Evolutionary conservation across 164 flowering plant species (phyloP).

Genomic region (Sedum album): DNA sequence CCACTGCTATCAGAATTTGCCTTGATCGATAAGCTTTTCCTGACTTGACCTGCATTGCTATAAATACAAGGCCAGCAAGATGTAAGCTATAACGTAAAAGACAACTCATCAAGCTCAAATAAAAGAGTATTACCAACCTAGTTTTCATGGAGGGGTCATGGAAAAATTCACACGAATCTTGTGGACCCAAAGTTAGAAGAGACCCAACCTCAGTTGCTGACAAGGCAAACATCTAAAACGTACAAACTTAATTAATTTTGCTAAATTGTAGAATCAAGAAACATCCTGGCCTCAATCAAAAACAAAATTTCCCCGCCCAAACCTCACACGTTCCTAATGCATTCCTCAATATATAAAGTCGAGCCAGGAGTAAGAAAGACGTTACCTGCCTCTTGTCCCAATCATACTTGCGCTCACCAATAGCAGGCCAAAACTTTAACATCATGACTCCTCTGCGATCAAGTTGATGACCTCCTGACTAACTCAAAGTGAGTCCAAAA

Average conservation of each 20-base stretch:
- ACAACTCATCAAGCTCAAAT: not conserved
- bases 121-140: constrained; percentile 33
- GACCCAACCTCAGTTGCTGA: constrained; percentile 83
- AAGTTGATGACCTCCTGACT: constrained; percentile 42
- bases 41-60: constrained; percentile 89
- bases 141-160: constrained; percentile 81
- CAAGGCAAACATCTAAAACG: constrained; percentile 64
- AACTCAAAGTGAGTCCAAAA: constrained; percentile 10
- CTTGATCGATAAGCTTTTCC: constrained; percentile 60
- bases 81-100: not conserved
- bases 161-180: constrained; percentile 72
- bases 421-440: constrained; percentile 56
- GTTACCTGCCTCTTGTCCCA: constrained; percentile 71
- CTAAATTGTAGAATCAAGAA: not conserved
- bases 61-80: constrained; percentile 7
- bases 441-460: constrained; percentile 54
- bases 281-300: not conserved
- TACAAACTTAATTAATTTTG: constrained; percentile 12
- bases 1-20: constrained; percentile 53
- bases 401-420: constrained; percentile 82
- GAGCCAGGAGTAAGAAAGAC: too few species aligned
- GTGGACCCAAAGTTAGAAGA: constrained; percentile 56
- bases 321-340: not conserved
- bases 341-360: not conserved
- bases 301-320: not conserved